Percentiles rank a stretch among this genome's conserved stretches.
Evolutionary conservation across 345 rosid genomes (phyloP).

Genomic region (Odontarrhena argentea): DNA sequence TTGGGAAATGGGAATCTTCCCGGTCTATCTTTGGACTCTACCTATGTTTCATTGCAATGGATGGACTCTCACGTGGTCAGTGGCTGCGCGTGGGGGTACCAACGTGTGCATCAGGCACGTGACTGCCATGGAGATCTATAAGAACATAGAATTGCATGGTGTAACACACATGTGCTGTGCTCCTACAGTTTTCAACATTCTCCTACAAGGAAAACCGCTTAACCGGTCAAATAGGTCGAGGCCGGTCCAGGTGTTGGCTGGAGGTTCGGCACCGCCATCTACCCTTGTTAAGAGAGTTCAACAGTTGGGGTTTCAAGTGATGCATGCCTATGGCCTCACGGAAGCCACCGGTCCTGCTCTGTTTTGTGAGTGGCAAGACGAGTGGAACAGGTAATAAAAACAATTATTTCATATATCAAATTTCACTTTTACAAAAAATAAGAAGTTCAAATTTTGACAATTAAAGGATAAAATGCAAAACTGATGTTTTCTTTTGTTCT

Average conservation of each 20-base stretch:
- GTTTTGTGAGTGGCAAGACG: conserved; percentile 73
- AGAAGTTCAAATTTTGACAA: too few relatives aligned
- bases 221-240: conserved; percentile 36
- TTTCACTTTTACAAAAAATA: too few relatives aligned
- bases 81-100: conserved; percentile 85
- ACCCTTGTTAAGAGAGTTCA: conserved; percentile 53
- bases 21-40: conserved; percentile 78
- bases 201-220: conserved; percentile 42
- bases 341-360: conserved; percentile 74
- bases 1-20: conserved; percentile 48
- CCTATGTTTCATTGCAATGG: conserved; percentile 95
- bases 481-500: too few relatives aligned
- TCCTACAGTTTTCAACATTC: conserved; percentile 60
- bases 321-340: conserved; percentile 77
- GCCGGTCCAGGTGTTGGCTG: conserved; percentile 61
- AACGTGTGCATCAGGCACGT: conserved; percentile 67
- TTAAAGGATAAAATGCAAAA: too few relatives aligned
- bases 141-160: conserved; percentile 50
- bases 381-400: conserved; percentile 52
- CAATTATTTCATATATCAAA: not conserved
- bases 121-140: conserved; percentile 53
- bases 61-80: conserved; percentile 77
- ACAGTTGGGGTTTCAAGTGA: conserved; percentile 59
- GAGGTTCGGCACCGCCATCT: conserved; percentile 78
- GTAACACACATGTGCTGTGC: conserved; percentile 86